These are phyloP conservation scores for Vachellia pachyceras DNA, from an alignment of 306 rosid species.

Conservation along the genomic window DNA sequence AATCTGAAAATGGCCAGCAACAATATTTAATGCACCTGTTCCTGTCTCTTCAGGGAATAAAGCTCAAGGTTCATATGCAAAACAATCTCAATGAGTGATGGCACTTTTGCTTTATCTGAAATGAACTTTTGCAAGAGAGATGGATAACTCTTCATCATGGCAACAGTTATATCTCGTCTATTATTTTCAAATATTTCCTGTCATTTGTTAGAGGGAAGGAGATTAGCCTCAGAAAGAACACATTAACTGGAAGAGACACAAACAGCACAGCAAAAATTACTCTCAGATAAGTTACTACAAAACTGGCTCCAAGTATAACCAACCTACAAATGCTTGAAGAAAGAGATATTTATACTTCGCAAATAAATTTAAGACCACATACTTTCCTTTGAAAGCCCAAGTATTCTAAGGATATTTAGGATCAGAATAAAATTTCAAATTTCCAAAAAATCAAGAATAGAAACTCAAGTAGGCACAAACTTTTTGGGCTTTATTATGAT, in stretches of 20 bases:
- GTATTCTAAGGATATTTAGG: constrained; percentile 6
- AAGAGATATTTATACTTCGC: constrained; percentile 6
- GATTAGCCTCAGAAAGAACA: constrained; percentile 34
- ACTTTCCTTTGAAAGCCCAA: background rate
- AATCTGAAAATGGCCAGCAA: constrained; percentile 9
- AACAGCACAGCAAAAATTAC: constrained; percentile 24
- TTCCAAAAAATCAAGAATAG: background rate
- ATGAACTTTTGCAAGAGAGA: constrained; percentile 84
- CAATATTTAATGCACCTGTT: constrained; percentile 63
- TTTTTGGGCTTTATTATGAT: constrained; percentile 88
- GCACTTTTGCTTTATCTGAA: constrained; percentile 85
- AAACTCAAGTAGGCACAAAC: constrained; percentile 50
- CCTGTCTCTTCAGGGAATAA: constrained; percentile 89
- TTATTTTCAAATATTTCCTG: constrained; percentile 87
- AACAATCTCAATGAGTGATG: constrained; percentile 77
- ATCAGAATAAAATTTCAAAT: constrained; percentile 2
- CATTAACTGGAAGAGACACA: constrained; percentile 11
- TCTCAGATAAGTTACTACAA: constrained; percentile 5
- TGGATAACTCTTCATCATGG: constrained; percentile 87
- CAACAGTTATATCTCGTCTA: constrained; percentile 81
- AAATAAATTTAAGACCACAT: background rate
- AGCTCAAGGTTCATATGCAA: constrained; percentile 84
- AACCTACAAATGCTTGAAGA: constrained; percentile 15
- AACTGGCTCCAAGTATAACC: constrained; percentile 11
- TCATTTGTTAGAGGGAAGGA: constrained; percentile 37